Percentiles rank a stretch among this genome's conserved stretches.
Evolutionary conservation across 1,284 basidiomycete species (phyloP).

Genomic region (Xerocomus amazonicus): DNA sequence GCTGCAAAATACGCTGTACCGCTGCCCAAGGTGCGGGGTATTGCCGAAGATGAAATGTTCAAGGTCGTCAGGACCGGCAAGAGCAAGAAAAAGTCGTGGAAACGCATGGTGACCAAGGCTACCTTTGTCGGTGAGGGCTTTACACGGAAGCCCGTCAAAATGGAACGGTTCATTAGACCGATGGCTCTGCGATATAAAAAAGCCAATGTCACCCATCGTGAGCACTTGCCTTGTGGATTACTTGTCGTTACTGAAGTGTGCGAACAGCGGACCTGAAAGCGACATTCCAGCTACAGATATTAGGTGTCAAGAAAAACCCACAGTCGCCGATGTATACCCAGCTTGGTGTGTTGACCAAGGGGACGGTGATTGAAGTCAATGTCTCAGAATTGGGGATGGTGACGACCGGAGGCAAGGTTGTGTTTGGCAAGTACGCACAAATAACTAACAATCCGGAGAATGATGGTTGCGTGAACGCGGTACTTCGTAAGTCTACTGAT

Average conservation of each 20-base stretch:
- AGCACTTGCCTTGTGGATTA: constrained; percentile 33
- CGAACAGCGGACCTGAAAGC: constrained; percentile 88
- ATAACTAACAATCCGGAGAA: constrained; percentile 96
- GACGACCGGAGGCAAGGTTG: constrained; percentile 95
- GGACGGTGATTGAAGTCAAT: constrained; percentile 98
- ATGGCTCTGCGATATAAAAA: constrained; percentile 98
- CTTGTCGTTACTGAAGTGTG: constrained; percentile 6
- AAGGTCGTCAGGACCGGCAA: constrained; percentile 99
- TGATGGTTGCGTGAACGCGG: constrained; percentile 94
- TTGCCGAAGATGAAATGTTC: constrained; percentile 99
- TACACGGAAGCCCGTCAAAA: constrained; percentile 97
- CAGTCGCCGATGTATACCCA: constrained; percentile 97
- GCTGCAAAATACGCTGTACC: constrained; percentile 98
- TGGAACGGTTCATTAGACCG: constrained; percentile 97
- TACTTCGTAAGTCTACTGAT: constrained; percentile 62
- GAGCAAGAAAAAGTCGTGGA: constrained; percentile 96
- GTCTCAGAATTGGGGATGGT: constrained; percentile 97
- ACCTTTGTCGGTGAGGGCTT: constrained; percentile 99
- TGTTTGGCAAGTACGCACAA: constrained; percentile 93
- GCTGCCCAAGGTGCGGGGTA: constrained; percentile 94
- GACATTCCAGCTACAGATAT: constrained; percentile 97
- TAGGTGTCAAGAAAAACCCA: constrained; percentile 99
- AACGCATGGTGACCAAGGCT: constrained; percentile 99
- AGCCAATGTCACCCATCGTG: constrained; percentile 98
- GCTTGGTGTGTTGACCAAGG: constrained; percentile 96